Base-by-base conservation (phyloP, 2,329 filamentous ascomycete species). In the Ascochyta lentis region DNA sequence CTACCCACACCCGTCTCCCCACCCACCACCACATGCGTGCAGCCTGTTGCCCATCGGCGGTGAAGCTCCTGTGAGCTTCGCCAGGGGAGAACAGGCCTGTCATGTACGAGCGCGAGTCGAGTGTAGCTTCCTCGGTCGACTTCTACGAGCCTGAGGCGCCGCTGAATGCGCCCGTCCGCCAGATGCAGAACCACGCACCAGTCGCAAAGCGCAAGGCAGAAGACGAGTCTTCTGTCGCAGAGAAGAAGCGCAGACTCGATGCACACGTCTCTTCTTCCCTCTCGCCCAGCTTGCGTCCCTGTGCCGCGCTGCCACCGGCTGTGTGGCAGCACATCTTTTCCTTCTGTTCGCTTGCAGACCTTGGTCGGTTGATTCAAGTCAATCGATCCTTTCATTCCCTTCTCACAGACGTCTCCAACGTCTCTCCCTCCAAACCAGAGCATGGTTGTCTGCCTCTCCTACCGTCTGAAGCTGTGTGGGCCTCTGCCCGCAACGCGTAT, bases 291-390 rank as follows among this genome's bases (percentile, higher is more conserved):
- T 54, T 69, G 52, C 49, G 62, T 49, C 58, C 59, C 56, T 75
- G 68, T 61, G 70, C 73, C 57, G 64, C 75, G 61, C 78, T 88
- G 53, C 84, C 86, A 68, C 78, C 81, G 64, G 84, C 87, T 75
- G 77, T 90, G 67, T 91, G 89, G 88, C 88, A 91, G 69, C 82
- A 83, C 69, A 80, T 91, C 67, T 90, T 91, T 73, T 83, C 82
- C 67, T 87, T 86, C 71, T 83, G 86, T 72, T 82, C 86, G 56
- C 88, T 89, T 54, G 81, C 76, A 71, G 79, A 82, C 59, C 79
- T 92, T 68, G 87, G 87, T 69, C 82, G 79, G 76, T 80, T 91
- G 78, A 80, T 91, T 75, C 77, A 79, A 73, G 84, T 89, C 80
- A 90, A 86, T 80, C 88, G 81, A 76, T 74, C 82, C 68, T 91